Evolutionary conservation across 2,329 filamentous ascomycete species (phyloP), one percentile per base, ranked within the genome.

Genomic region (Fusarium camptoceras): DNA sequence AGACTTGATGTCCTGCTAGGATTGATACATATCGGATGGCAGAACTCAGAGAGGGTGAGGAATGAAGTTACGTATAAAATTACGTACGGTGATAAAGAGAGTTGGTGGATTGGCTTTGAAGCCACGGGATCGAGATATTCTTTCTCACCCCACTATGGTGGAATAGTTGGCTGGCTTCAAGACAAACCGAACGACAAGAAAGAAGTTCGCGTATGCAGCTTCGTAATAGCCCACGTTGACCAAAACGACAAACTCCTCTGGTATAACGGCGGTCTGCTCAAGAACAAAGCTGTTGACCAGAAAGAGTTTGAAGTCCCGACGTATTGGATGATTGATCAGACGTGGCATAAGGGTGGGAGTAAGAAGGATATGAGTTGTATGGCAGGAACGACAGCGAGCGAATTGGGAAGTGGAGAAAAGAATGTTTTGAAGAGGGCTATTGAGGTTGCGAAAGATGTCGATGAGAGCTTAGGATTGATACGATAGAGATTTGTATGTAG

Each of bases 61-160:
- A 78, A 82, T 6, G 74, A 80, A 27, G 75, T 80, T 12, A 83
- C 82, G 2, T 84, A 83, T 61, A 75, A 76, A 31, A 72, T 83
- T 28, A 81, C 76, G 0, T 80, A 84, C 24, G 83, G 83, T 0
- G 83, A 85, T 39, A 84, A 84, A 66, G 83, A 84, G 65, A 81
- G 77, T 1, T 84, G 78, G 76, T 84, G 82, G 83, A 75, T 84
- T 24, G 82, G 82, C 0, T 75, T 83, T 10, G 83, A 84, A 59
- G 74, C 83, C 2, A 76, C 78, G 5, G 78, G 78, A 6, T 76
- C 80, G 0, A 63, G 51, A 0, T 84, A 83, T 53, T 72, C 76
- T 4, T 83, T 84, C 59, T 81, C 82, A 8, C 57, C 70, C 30
- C 80, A 82, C 50, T 84, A 84, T 48, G 82, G 78, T 2, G 77